Base-by-base conservation (phyloP, 805 yeast species). In the Saccharomycopsis fodiens region DNA sequence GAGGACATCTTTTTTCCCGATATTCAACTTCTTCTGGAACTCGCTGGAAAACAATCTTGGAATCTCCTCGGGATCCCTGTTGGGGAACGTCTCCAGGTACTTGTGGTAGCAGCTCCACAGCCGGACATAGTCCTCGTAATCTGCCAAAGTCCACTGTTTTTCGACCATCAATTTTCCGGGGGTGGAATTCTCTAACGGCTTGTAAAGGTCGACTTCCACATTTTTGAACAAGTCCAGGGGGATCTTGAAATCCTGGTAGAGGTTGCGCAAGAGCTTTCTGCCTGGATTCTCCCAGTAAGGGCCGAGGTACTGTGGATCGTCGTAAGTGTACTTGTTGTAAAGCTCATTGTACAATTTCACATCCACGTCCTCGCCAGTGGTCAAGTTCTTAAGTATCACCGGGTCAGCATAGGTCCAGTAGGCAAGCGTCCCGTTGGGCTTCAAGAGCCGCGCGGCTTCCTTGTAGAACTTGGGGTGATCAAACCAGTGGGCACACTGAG, bases 241-340 rank as follows among this genome's bases (percentile, higher is more conserved):
- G 3, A 72, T 54, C 30, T 65, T 58, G 3, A 79, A 66, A 8
- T 65, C 73, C 13, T 52, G 55, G 51, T 73, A 68, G 47, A 69
- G 56, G 4, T 64, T 51, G 42, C 79, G 64, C 29, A 89, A 60
- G 12, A 73, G 63, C 4, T 57, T 44, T 40, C 95, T 67, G 0
- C 96, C 97, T 0, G 95, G 93, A 54, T 82, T 83, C 55, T 85
- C 84, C 97, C 97, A 89, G 57, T 76, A 76, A 0, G 79, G 78
- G 0, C 89, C 89, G 39, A 82, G 59, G 37, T 57, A 64, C 2
- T 60, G 57, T 0, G 72, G 59, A 35, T 74, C 75, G 6, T 62
- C 69, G 53, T 78, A 79, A 10, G 74, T 66, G 54, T 73, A 76
- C 23, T 78, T 72, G 25, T 63, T 55, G 41, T 76, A 70, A 4